Base-by-base conservation (phyloP, 108 stramenopile genomes). In the Pseudonitzschia multiseries region DNA sequence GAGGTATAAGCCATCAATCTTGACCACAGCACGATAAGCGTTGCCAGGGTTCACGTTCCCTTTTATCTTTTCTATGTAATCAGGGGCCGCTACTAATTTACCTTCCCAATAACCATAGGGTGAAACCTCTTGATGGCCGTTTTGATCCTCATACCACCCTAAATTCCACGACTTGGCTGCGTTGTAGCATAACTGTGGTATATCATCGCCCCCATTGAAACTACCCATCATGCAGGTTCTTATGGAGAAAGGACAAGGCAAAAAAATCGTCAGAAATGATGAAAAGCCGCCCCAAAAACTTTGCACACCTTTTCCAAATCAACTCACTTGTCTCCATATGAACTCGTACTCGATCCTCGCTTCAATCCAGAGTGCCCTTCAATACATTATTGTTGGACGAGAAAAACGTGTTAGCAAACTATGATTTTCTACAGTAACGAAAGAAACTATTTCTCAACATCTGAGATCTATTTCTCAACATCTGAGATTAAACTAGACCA, bases 81-180 rank as follows among this genome's bases (percentile, higher is more conserved):
- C 57, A 5, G 57, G 57, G 1, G n/a, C 29, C 15, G 57, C 27
- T 12, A 59, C 29, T 14, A 59, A 22, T 10, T 59, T 59, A n/a
- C 57, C 57, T 59, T 28, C 29, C 57, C 57, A 59, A 8, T 10
- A 28, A 28, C 57, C 24, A 15, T 59, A 14, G 12, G 14, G n/a
- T 27, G 24, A n/a, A 31, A 59, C 24, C 29, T 59, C 57, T 59
- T 31, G 0, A 22, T 59, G 57, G 15, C 57, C 57, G 15, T 59
- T 22, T 21, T 68, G n/a, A 26, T 81, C 75, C 22, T n/a, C 33
- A 44, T 84, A 87, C 89, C 86, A 89, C 14, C 83, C 84, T 24
- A 85, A 51, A 57, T 86, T 78, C 83, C 81, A 87, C 57, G 60
- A 73, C 59, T 89, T 87, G 9, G 79, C 85, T 0, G 75, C 78